These are phyloP conservation scores for Kurtzmaniella quercitrusa DNA, from an alignment of 1,139 yeast genomes.

Conservation along the genomic window DNA sequence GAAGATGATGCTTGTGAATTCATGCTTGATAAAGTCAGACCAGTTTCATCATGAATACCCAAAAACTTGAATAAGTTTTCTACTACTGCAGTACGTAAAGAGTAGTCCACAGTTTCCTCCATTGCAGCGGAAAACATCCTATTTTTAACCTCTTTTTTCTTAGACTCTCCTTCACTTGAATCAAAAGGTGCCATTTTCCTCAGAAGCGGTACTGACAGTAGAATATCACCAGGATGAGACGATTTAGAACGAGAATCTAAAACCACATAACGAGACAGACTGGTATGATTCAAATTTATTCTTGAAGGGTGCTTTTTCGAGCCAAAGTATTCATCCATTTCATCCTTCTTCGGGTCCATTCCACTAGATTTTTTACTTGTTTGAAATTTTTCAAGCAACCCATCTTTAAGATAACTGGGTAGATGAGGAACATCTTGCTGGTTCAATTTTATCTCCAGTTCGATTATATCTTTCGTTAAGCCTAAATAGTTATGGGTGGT, in stretches of 20 bases:
- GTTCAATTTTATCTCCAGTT: slow-evolving; percentile 71
- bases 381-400: slow-evolving; percentile 44
- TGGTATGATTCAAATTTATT: background rate
- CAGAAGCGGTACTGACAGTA: slow-evolving; percentile 78
- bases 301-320: background rate
- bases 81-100: slow-evolving; percentile 64
- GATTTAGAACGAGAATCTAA: slow-evolving; percentile 55
- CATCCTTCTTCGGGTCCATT: background rate
- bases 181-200: slow-evolving; percentile 21
- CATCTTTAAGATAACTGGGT: slow-evolving; percentile 62
- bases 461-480: slow-evolving; percentile 73
- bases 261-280: slow-evolving; percentile 56
- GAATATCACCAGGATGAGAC: slow-evolving; percentile 77
- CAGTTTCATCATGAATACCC: slow-evolving; percentile 51
- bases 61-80: slow-evolving; percentile 71
- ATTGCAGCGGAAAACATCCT: slow-evolving; percentile 51
- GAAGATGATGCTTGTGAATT: slow-evolving; percentile 17
- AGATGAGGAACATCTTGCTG: slow-evolving; percentile 31
- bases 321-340: background rate
- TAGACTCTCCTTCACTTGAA: background rate
- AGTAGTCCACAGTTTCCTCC: slow-evolving; percentile 74
- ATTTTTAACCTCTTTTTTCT: slow-evolving; percentile 23
- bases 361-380: background rate
- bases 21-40: slow-evolving; percentile 10
- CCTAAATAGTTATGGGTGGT: slow-evolving; percentile 87